Conservation (phyloP, 164 flowering plant species). For the Protea cynaroides region DNA sequence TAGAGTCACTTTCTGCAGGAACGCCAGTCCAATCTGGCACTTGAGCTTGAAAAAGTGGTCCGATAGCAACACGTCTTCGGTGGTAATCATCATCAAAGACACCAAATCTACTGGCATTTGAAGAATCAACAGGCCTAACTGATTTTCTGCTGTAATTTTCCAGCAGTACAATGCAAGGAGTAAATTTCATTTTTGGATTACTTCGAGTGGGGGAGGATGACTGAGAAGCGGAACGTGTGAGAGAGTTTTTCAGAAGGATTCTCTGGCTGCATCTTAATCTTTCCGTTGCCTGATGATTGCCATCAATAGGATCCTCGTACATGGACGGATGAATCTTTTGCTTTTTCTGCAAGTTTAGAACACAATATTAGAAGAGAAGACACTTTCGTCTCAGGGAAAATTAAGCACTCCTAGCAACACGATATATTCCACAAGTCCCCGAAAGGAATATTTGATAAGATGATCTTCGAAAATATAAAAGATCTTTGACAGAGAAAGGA, state of each 20-base stretch:
- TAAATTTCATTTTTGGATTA: slow-evolving; percentile 11
- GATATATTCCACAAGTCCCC: too few relatives aligned
- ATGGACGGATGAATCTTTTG: slow-evolving; percentile 76
- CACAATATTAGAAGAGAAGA: neutral
- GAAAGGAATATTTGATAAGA: too few relatives aligned
- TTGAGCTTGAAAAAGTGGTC: slow-evolving; percentile 58
- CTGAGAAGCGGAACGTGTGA: slow-evolving; percentile 17
- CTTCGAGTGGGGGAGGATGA: slow-evolving; percentile 17
- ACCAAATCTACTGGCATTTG: slow-evolving; percentile 15
- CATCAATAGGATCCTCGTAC: slow-evolving; percentile 51
- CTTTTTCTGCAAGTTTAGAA: slow-evolving; percentile 37
- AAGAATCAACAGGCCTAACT: slow-evolving; percentile 17
- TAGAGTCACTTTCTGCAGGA: slow-evolving; percentile 42
- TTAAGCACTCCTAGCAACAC: too few relatives aligned
- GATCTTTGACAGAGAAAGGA: too few relatives aligned
- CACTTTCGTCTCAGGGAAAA: too few relatives aligned
- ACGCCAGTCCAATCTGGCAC: slow-evolving; percentile 62
- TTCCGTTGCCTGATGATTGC: slow-evolving; percentile 30
- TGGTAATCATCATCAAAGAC: slow-evolving; percentile 16
- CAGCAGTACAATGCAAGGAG: slow-evolving; percentile 4
- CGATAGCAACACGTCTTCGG: slow-evolving; percentile 35
- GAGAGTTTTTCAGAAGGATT: slow-evolving; percentile 25
- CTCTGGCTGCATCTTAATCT: slow-evolving; percentile 38
- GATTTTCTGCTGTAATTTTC: slow-evolving; percentile 7
- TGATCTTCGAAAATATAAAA: too few relatives aligned